These are phyloP conservation scores for Neurospora crassa DNA, from an alignment of 2,329 filamentous ascomycete genomes.

Conservation along the genomic window DNA sequence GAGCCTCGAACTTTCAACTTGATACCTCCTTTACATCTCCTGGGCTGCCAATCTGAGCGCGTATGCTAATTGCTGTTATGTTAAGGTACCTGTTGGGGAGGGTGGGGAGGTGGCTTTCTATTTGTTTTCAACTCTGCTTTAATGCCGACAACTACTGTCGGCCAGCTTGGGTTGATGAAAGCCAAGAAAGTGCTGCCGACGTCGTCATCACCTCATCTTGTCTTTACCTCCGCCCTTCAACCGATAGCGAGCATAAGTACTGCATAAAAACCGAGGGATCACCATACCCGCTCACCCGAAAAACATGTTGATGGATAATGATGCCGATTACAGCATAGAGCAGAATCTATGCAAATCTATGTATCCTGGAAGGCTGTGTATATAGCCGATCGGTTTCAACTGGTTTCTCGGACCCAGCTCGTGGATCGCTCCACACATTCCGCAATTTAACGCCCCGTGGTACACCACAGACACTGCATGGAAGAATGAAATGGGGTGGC, in stretches of 20 bases:
- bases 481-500: neutral
- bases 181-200: neutral
- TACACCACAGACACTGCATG: neutral
- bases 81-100: neutral
- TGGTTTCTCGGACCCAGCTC: neutral
- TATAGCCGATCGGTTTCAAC: neutral
- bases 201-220: neutral
- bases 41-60: neutral
- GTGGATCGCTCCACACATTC: neutral
- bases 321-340: neutral
- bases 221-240: neutral
- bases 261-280: neutral
- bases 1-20: neutral
- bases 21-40: neutral
- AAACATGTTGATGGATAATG: neutral
- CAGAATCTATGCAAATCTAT: neutral
- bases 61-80: neutral
- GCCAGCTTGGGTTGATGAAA: neutral
- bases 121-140: too few species aligned
- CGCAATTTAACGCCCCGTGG: neutral
- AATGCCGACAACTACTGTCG: neutral
- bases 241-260: neutral
- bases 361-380: neutral
- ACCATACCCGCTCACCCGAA: neutral
- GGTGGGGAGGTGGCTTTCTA: too few species aligned